These are phyloP conservation scores for Leptodermis oblonga DNA, from an alignment of 257 asterid species.

Conservation along the genomic window DNA sequence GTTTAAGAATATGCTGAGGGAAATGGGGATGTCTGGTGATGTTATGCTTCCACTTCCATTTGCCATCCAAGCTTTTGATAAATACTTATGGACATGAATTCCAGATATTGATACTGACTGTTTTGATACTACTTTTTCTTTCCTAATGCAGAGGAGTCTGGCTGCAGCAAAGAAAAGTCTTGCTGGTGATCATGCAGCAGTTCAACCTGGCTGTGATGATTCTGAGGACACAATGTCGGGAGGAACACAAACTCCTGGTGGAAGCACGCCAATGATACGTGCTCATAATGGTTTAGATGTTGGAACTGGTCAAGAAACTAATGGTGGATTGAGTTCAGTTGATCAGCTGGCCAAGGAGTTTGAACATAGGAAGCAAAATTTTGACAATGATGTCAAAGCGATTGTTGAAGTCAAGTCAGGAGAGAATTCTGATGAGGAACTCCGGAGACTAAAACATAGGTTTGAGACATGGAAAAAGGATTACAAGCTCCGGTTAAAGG, in stretches of 20 bases:
- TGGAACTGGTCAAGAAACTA: conserved; percentile 32
- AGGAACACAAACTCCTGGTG: conserved; percentile 63
- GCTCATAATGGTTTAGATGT: conserved; percentile 31
- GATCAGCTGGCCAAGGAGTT: conserved; percentile 60
- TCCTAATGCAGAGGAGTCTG: conserved; percentile 54
- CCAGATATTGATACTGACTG: background rate
- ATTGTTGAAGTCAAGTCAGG: conserved; percentile 43
- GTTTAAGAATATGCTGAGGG: conserved; percentile 1
- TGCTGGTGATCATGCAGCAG: conserved; percentile 30
- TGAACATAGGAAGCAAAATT: conserved; percentile 47
- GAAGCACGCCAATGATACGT: conserved; percentile 50
- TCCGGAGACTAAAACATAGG: conserved; percentile 48
- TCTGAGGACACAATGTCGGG: conserved; percentile 54
- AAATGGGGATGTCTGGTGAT: background rate
- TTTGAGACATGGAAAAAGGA: conserved; percentile 69
- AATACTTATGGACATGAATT: conserved; percentile 2
- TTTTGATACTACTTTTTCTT: conserved; percentile 4
- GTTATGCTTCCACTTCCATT: background rate
- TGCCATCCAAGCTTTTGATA: background rate
- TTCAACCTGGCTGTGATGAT: conserved; percentile 51
- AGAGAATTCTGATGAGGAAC: conserved; percentile 37
- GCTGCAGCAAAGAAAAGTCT: conserved; percentile 64
- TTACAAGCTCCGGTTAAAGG: conserved; percentile 55
- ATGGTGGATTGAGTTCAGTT: conserved; percentile 33
- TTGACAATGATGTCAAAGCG: conserved; percentile 50